phyloP scores from a whole-genome alignment of 1,284 basidiomycete genomes.

The Apiotrichum porosum region DNA sequence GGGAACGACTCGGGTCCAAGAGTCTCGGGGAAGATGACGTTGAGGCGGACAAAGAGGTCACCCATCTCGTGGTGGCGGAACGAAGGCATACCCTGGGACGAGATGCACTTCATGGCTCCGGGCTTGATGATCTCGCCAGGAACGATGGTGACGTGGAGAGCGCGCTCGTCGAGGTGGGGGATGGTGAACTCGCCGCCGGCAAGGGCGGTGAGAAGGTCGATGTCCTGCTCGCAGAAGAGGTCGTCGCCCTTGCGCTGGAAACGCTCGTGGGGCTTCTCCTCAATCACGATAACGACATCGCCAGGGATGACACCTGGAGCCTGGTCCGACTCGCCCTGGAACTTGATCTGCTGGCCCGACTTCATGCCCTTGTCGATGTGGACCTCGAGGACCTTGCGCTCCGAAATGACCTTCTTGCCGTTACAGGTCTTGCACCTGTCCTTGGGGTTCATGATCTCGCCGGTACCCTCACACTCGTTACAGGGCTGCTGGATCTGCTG shows the following conservation, averaged over 20 bases:
- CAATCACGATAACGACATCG: constrained; percentile 95
- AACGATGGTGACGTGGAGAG: constrained; percentile 74
- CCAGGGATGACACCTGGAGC: constrained; percentile 84
- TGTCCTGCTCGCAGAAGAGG: constrained; percentile 77
- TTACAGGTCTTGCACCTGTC: constrained; percentile 91
- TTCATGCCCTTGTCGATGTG: constrained; percentile 99
- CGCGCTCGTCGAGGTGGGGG: constrained; percentile 90
- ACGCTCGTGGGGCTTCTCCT: constrained; percentile 86
- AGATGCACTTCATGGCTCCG: constrained; percentile 85
- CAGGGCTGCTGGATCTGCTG: constrained; percentile 97
- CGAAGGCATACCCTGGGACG: constrained; percentile 96
- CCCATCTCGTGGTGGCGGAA: constrained; percentile 95
- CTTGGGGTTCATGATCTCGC: constrained; percentile 90
- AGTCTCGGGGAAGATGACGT: constrained; percentile 82
- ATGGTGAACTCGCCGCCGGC: constrained; percentile 88
- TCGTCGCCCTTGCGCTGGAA: constrained; percentile 95
- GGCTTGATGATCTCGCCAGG: constrained; percentile 93
- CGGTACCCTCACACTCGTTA: constrained; percentile 84
- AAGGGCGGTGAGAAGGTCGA: constrained; percentile 91
- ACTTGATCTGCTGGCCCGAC: constrained; percentile 91
- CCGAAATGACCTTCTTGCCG: constrained; percentile 90
- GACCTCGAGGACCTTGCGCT: constrained; percentile 97
- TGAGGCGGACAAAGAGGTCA: constrained; percentile 84
- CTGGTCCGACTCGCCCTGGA: constrained; percentile 94
- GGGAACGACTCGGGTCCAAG: constrained; percentile 67